phyloP scores from a whole-genome alignment of 305 asterid genomes.

The Caryopteris hybrid region DNA sequence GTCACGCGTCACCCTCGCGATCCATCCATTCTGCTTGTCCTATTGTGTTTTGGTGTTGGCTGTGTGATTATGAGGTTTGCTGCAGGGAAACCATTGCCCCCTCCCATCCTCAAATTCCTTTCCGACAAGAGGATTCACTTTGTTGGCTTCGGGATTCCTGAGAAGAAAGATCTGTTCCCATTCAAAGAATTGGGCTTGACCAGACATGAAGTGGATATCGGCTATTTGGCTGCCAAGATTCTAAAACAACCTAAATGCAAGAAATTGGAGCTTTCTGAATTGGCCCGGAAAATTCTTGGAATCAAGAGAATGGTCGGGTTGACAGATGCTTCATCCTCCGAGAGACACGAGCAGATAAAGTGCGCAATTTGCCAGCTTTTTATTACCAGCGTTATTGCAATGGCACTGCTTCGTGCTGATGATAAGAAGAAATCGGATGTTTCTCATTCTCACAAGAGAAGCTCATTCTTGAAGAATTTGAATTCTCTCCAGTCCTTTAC shows the following conservation, averaged over 20 bases:
- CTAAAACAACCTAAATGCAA: constrained; percentile 49
- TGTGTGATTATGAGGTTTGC: constrained; percentile 59
- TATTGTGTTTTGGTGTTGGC: constrained; percentile 76
- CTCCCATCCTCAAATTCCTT: constrained; percentile 43
- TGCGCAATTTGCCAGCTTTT: constrained; percentile 75
- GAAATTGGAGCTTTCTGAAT: constrained; percentile 39
- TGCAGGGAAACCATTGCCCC: constrained; percentile 51
- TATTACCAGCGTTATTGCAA: constrained; percentile 53
- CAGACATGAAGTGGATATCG: constrained; percentile 40
- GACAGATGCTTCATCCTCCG: constrained; percentile 61
- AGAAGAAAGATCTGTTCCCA: constrained; percentile 61
- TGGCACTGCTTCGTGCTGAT: constrained; percentile 38
- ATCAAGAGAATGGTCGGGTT: constrained; percentile 67
- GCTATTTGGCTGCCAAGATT: constrained; percentile 55
- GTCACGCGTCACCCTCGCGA: constrained; percentile 83
- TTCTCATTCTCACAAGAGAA: constrained; percentile 26
- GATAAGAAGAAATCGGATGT: constrained; percentile 27
- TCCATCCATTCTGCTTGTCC: constrained; percentile 38
- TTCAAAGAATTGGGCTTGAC: constrained; percentile 56
- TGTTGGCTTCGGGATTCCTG: constrained; percentile 72
- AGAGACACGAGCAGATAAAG: constrained; percentile 71
- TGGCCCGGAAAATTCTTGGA: constrained; percentile 61
- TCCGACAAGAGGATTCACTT: constrained; percentile 59
- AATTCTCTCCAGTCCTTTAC: constrained; percentile 45
- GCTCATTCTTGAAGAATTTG: constrained; percentile 50